These are phyloP conservation scores for Pseudogymnoascus sp. DNA, from an alignment of 2,329 filamentous ascomycete species.

Conservation along the genomic window DNA sequence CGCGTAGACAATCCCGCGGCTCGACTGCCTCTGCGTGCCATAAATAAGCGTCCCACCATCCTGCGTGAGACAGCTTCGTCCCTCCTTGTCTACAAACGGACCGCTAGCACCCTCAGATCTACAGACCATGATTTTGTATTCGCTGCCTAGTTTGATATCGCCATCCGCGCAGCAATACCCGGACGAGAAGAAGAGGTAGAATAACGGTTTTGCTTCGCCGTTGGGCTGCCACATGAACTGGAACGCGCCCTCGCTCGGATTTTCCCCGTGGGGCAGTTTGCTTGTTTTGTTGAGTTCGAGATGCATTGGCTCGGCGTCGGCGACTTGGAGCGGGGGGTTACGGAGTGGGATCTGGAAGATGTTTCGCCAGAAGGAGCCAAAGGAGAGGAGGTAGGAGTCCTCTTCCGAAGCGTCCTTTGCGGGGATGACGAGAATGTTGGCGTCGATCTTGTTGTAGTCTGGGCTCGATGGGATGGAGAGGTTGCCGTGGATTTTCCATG, in stretches of 20 bases:
- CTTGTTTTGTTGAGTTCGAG: conserved; percentile 45
- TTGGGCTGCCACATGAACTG: conserved; percentile 34
- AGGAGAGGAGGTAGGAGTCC: conserved; percentile 42
- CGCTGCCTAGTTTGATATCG: conserved; percentile 38
- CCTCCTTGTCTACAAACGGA: conserved; percentile 32
- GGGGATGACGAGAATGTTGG: conserved; percentile 39
- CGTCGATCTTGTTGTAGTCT: conserved; percentile 53
- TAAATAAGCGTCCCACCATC: conserved; percentile 39
- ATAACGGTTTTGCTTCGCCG: conserved; percentile 32
- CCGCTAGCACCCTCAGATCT: conserved; percentile 43
- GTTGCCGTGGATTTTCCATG: conserved; percentile 51
- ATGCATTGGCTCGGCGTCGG: conserved; percentile 32
- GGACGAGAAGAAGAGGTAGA: conserved; percentile 55
- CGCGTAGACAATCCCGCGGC: conserved; percentile 52
- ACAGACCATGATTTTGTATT: conserved; percentile 60
- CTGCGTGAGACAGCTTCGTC: neutral
- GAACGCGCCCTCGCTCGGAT: conserved; percentile 38
- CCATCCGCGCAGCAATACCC: conserved; percentile 57
- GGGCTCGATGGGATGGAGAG: conserved; percentile 41
- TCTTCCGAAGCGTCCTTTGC: conserved; percentile 14
- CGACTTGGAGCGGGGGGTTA: conserved; percentile 26
- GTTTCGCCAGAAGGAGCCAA: conserved; percentile 61
- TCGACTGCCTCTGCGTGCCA: conserved; percentile 43
- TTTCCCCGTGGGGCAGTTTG: conserved; percentile 46
- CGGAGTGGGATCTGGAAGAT: conserved; percentile 51